Evolutionary conservation across 2,329 filamentous ascomycete species (phyloP).

Genomic region (Ophiostoma australiae): DNA sequence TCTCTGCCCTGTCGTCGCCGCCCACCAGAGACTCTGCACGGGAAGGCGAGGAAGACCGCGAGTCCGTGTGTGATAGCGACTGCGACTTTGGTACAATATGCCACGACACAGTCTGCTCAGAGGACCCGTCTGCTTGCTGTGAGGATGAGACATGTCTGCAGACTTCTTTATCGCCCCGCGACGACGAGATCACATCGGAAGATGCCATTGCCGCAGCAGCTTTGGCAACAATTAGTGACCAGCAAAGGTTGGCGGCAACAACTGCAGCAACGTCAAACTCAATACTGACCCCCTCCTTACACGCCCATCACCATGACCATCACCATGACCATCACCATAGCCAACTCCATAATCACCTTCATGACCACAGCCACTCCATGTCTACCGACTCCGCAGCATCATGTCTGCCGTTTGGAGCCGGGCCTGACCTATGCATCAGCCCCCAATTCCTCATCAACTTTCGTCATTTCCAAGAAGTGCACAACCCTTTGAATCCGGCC

Average conservation of each 20-base stretch:
- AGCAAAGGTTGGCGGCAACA: slow-evolving; percentile 20
- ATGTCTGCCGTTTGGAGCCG: slow-evolving; percentile 19
- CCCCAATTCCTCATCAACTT: slow-evolving; percentile 29
- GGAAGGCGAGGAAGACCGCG: slow-evolving; percentile 20
- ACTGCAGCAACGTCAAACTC: slow-evolving; percentile 16
- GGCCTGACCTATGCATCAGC: slow-evolving; percentile 27
- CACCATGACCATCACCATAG: slow-evolving; percentile 3
- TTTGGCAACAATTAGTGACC: slow-evolving; percentile 25
- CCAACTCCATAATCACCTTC: background rate
- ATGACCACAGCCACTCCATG: slow-evolving; percentile 9
- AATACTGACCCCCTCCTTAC: slow-evolving; percentile 8
- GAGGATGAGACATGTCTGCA: slow-evolving; percentile 28
- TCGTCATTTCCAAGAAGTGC: slow-evolving; percentile 26
- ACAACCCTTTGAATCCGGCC: slow-evolving; percentile 27
- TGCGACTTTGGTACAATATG: slow-evolving; percentile 28
- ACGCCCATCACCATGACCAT: slow-evolving; percentile 13
- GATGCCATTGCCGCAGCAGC: slow-evolving; percentile 28
- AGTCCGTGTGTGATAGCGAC: slow-evolving; percentile 27
- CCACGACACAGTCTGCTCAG: slow-evolving; percentile 26
- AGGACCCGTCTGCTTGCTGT: slow-evolving; percentile 27
- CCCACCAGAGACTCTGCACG: slow-evolving; percentile 10
- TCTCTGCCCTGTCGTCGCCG: slow-evolving; percentile 25
- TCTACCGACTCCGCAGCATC: slow-evolving; percentile 2
- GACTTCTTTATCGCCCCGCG: background rate
- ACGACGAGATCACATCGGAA: slow-evolving; percentile 19